Evolutionary conservation across 306 rosid genomes (phyloP).

Genomic region (Potentilla sterilis): DNA sequence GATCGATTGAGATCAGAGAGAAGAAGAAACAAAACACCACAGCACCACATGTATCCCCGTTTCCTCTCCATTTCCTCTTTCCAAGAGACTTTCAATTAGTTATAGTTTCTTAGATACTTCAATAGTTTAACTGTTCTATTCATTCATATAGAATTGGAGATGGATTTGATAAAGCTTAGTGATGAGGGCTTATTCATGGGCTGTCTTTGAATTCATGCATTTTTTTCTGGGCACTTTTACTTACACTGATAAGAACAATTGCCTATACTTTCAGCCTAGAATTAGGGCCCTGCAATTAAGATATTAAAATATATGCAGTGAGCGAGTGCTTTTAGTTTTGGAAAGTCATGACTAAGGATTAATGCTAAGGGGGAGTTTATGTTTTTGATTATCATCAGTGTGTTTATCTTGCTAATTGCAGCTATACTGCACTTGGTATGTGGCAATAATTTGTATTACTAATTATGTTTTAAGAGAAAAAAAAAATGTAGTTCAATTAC

Average conservation of each 20-base stretch:
- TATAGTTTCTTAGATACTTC: background rate
- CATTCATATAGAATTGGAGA: background rate
- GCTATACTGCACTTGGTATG: background rate
- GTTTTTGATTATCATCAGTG: background rate
- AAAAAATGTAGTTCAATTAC: background rate
- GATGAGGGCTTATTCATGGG: background rate
- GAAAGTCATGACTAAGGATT: too few relatives aligned
- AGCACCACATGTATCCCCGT: background rate
- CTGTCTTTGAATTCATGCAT: background rate
- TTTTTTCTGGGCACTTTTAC: too few relatives aligned
- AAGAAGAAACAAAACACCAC: background rate
- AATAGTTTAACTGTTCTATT: background rate
- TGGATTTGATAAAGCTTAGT: background rate
- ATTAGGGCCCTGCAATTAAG: background rate
- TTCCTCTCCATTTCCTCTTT: background rate
- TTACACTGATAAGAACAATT: background rate
- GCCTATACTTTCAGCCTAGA: background rate
- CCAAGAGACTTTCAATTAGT: background rate
- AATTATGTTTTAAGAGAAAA: background rate
- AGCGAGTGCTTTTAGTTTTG: too few relatives aligned
- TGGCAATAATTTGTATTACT: background rate
- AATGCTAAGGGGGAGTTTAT: background rate
- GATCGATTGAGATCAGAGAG: background rate
- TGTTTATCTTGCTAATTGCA: background rate
- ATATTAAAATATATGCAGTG: too few relatives aligned